Conservation (phyloP, 305 asterid species). For the Solanum aculeatissimum region DNA sequence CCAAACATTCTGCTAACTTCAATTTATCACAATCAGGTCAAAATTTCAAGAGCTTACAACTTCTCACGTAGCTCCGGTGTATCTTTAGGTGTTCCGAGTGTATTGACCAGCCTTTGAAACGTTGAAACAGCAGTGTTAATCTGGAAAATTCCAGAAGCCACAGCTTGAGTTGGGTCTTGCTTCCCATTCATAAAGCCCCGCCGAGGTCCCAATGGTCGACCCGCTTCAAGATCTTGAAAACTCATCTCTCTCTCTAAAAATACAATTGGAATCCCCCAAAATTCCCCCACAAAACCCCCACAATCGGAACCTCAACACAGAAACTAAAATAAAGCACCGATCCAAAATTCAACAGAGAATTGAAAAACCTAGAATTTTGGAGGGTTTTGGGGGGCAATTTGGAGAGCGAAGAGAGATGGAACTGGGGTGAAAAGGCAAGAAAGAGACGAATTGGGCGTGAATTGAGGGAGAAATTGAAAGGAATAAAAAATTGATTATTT, state of each 20-base stretch:
- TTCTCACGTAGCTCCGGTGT: constrained; percentile 73
- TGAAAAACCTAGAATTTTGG: not conserved
- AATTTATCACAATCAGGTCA: not conserved
- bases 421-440: not conserved
- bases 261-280: constrained; percentile 8
- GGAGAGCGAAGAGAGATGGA: not conserved
- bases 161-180: constrained; percentile 71
- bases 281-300: not conserved
- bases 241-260: constrained; percentile 25
- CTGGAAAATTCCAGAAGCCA: constrained; percentile 73
- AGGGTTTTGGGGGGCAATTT: not conserved
- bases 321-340: not conserved
- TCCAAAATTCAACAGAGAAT: not conserved
- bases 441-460: constrained; percentile 3
- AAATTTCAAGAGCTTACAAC: constrained; percentile 30
- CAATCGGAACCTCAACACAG: not conserved
- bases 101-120: constrained; percentile 70
- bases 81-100: constrained; percentile 78
- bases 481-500: not conserved
- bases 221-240: constrained; percentile 73
- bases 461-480: constrained; percentile 7
- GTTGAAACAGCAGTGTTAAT: constrained; percentile 70
- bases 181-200: constrained; percentile 41
- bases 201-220: constrained; percentile 42
- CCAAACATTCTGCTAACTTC: not conserved